A percentile compares a stretch with the other conserved stretches of the same genome.
Evolutionary conservation across 23 red algal genomes (phyloP).

Genomic region (Gracilaria gracilis): DNA sequence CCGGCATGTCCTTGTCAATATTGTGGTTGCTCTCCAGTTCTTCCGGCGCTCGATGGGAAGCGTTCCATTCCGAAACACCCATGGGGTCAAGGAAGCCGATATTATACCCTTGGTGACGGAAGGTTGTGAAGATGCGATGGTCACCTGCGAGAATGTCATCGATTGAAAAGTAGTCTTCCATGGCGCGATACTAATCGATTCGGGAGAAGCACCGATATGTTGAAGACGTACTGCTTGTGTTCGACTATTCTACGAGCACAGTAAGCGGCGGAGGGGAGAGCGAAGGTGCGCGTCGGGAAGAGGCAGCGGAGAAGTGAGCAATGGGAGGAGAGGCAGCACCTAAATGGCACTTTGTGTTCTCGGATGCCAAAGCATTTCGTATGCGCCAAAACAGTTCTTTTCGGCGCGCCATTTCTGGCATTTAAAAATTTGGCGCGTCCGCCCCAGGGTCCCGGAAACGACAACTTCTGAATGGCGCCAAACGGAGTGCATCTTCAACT

Average conservation of each 20-base stretch:
- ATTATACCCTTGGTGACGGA: constrained; percentile 35
- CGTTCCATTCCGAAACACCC: constrained; percentile 13
- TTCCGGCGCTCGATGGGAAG: constrained; percentile 4
- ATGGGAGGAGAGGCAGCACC: neutral
- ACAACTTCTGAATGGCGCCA: neutral
- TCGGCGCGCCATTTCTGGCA: constrained; percentile 9
- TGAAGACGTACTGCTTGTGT: neutral
- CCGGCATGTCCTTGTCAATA: constrained; percentile 61
- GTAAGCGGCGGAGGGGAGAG: neutral
- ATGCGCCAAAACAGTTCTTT: constrained; percentile 44
- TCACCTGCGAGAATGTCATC: constrained; percentile 71
- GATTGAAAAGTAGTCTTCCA: constrained; percentile 81
- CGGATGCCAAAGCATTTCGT: constrained; percentile 28
- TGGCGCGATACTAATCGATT: neutral
- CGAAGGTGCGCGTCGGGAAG: neutral
- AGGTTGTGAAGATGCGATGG: constrained; percentile 58
- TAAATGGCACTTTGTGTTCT: constrained; percentile 7
- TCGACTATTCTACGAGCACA: neutral
- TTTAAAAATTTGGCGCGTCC: constrained; percentile 31
- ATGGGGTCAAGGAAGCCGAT: constrained; percentile 66
- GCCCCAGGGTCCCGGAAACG: too few relatives aligned
- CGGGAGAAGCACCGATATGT: neutral
- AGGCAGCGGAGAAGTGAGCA: neutral
- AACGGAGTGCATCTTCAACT: neutral
- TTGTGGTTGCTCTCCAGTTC: constrained; percentile 25